These are phyloP conservation scores for barley (Hordeum vulgare) DNA, from an alignment of 176 grass and related monocot species.

Conservation along the genomic window DNA sequence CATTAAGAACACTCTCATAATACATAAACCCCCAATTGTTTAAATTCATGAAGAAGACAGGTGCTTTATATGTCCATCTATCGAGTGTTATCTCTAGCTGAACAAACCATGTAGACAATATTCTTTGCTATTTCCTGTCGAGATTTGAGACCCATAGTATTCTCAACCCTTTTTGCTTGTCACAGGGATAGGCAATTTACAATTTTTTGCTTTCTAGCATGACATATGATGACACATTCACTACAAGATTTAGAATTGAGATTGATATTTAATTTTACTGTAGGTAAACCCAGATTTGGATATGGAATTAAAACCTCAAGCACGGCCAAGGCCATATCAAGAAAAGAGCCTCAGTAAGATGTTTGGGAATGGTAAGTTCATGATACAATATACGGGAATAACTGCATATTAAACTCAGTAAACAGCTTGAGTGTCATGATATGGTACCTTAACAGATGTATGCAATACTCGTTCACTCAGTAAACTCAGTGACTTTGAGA, in stretches of 20 bases:
- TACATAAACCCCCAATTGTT: not conserved
- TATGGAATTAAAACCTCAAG: conserved; percentile 84
- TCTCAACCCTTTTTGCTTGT: not conserved
- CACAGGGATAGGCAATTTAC: not conserved
- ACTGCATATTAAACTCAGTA: conserved; percentile 13
- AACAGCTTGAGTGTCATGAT: not conserved
- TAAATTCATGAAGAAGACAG: not conserved
- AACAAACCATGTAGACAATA: not conserved
- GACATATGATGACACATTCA: not conserved
- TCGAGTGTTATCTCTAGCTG: not conserved
- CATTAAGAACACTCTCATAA: not conserved
- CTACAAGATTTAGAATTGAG: not conserved
- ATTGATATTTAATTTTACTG: conserved; percentile 17
- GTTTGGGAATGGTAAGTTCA: conserved; percentile 88
- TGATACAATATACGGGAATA: not conserved
- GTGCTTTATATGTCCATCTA: not conserved
- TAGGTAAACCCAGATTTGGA: conserved; percentile 85
- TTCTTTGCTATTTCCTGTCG: not conserved
- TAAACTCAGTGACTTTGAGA: not conserved
- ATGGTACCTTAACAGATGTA: not conserved
- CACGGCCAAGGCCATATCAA: conserved; percentile 91
- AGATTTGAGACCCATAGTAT: not conserved
- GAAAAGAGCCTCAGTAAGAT: conserved; percentile 99
- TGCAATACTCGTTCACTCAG: not conserved
- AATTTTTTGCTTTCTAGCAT: not conserved